Evolutionary conservation across 2,329 filamentous ascomycete genomes (phyloP).

Genomic region (Paraconiothyrium sp.): DNA sequence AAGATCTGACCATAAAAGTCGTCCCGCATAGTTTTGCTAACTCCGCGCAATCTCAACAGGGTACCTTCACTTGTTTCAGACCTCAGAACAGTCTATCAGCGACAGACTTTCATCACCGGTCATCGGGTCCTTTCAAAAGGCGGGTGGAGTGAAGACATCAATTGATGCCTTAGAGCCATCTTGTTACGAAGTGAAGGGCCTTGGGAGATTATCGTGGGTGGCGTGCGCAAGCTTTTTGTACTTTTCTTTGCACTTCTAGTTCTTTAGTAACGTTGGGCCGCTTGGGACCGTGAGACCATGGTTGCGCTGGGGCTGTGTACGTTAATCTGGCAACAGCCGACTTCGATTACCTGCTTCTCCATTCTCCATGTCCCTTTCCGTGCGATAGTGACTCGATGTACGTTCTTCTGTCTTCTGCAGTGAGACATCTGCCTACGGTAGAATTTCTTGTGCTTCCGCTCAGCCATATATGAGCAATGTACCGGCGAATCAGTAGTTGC

Average conservation of each 20-base stretch:
- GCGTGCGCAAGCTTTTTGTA: conserved; percentile 5
- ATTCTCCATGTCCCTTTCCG: not conserved
- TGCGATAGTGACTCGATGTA: conserved; percentile 2
- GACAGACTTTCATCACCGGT: conserved; percentile 20
- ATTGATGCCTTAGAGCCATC: too few species aligned
- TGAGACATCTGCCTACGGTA: not conserved
- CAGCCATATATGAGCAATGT: not conserved
- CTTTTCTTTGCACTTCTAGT: not conserved
- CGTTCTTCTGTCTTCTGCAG: not conserved
- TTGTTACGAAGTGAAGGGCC: conserved; percentile 18
- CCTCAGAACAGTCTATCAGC: conserved; percentile 18
- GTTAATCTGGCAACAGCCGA: not conserved
- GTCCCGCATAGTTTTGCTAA: conserved; percentile 20
- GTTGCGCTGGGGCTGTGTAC: conserved; percentile 5
- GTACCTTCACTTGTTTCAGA: conserved; percentile 14
- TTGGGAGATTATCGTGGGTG: not conserved
- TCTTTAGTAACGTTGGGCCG: not conserved
- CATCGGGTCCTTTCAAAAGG: not conserved
- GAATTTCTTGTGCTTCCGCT: conserved; percentile 2
- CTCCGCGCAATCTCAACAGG: conserved; percentile 20
- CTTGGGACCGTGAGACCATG: not conserved
- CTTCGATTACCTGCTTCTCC: not conserved
- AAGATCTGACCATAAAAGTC: conserved; percentile 19
- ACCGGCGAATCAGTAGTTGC: not conserved
- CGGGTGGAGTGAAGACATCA: too few species aligned